phyloP scores from a whole-genome alignment of 1,284 basidiomycete genomes.

The Trichosporon asahii region DNA sequence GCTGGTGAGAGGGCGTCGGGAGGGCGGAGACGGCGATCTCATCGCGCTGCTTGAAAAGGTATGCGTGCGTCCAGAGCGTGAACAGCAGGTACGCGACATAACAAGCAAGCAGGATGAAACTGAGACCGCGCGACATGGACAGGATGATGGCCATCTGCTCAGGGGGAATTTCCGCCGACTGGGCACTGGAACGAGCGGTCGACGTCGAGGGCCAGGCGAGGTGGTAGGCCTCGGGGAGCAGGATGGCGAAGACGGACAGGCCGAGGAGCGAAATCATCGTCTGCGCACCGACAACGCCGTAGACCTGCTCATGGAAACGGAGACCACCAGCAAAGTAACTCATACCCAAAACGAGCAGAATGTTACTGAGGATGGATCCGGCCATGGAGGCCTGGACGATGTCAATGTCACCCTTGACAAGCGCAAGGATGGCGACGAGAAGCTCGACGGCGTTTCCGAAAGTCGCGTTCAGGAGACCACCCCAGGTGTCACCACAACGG shows the following conservation, averaged over 20 bases:
- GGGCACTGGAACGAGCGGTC: not conserved
- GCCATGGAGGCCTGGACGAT: conserved; percentile 73
- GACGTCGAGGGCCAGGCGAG: conserved; percentile 46
- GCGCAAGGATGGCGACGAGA: conserved; percentile 66
- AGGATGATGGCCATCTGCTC: conserved; percentile 47
- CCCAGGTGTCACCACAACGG: conserved; percentile 53
- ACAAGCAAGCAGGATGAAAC: conserved; percentile 60
- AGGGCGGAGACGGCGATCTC: conserved; percentile 32
- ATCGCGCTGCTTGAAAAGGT: conserved; percentile 55
- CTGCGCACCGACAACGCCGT: conserved; percentile 67
- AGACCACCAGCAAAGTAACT: conserved; percentile 58
- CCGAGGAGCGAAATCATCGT: conserved; percentile 75
- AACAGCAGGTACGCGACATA: conserved; percentile 53
- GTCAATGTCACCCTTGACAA: conserved; percentile 71
- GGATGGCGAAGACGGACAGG: conserved; percentile 65
- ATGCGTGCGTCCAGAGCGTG: conserved; percentile 61
- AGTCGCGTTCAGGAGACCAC: conserved; percentile 54
- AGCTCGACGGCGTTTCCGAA: conserved; percentile 57
- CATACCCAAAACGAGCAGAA: conserved; percentile 77
- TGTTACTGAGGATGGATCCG: conserved; percentile 63
- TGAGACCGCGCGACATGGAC: conserved; percentile 55
- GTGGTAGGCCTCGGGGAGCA: conserved; percentile 69
- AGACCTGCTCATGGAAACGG: conserved; percentile 63
- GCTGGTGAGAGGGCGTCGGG: conserved; percentile 39
- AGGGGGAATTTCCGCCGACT: conserved; percentile 22